Evolutionary conservation across 106 monocot genomes (phyloP), one percentile per base, ranked within the genome.

Genomic region (Dendrobium nobile): DNA sequence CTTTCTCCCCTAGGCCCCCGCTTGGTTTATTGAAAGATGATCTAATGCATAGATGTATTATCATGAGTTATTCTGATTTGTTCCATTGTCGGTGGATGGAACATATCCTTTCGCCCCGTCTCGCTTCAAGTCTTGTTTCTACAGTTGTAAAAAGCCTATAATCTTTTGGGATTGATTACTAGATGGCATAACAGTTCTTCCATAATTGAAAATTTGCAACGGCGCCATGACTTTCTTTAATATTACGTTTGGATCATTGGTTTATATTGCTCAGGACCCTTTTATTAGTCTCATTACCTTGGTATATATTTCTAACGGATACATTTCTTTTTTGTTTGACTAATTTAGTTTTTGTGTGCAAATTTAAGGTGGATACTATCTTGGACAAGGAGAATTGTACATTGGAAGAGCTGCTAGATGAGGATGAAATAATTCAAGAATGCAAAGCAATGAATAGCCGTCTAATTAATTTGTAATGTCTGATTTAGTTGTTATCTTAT

Each of bases 381-480:
- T 75, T 85, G 82, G 82, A 85, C 74, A 85, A 85, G 81, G 82
- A 82, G 40, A 85, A 74, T 61, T 85, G 58, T 82, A 85, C 85
- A 31, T 67, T 82, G 59, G 85, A 85, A 75, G 85, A 85, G 85
- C 85, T 85, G 20, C 85, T 85, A 41, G 85, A 85, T 79, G 85
- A 85, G 82, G 85, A 85, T 72, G 85, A 85, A 65, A 82, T 82
- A 77, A 75, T 85, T 75, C 82, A 85, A 65, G 85, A 85, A 75
- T 82, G 78, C 82, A 85, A 77, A 75, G 82, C 82, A 9, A 40
- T 77, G 16, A 85, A 85, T 78, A 42, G 42, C 27, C 85, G 85
- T 37, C 85, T 85, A 22, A 82, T 85, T 65, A 82, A 78, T 61
- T 85, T 82, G 85, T 85, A 85, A 82, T 54, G 41, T 2, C 74